Conservation (phyloP, 1,139 yeast species). For the Yamadazyma trypodendri region DNA sequence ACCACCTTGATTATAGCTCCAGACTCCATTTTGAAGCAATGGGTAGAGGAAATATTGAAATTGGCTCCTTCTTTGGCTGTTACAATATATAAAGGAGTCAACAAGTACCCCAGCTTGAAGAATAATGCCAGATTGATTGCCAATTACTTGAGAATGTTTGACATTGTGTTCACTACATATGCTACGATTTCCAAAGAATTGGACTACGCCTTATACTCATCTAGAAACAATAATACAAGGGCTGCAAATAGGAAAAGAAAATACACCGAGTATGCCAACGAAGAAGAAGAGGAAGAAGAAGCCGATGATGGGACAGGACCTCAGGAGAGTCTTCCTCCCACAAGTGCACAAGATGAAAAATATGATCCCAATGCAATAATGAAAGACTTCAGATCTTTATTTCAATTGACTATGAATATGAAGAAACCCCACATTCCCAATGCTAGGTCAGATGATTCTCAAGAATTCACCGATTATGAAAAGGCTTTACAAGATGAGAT, state of each 20-base stretch:
- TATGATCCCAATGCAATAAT: constrained; percentile 16
- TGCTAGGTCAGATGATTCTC: constrained; percentile 20
- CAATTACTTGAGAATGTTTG: constrained; percentile 53
- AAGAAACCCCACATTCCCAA: constrained; percentile 33
- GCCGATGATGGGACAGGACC: background rate
- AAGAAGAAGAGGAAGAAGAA: constrained; percentile 11
- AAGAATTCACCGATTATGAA: constrained; percentile 34
- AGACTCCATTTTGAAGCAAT: constrained; percentile 74
- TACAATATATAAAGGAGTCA: constrained; percentile 63
- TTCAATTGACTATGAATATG: constrained; percentile 27
- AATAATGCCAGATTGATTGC: constrained; percentile 45
- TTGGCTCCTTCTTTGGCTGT: constrained; percentile 60
- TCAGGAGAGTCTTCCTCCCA: background rate
- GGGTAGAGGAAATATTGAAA: constrained; percentile 70
- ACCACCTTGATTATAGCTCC: constrained; percentile 87
- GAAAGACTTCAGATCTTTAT: constrained; percentile 26
- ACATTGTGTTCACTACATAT: constrained; percentile 83
- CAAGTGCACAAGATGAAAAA: background rate
- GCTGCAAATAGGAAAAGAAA: constrained; percentile 20
- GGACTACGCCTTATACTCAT: constrained; percentile 76
- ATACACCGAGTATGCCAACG: constrained; percentile 13
- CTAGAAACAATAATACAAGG: constrained; percentile 57
- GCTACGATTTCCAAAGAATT: constrained; percentile 66
- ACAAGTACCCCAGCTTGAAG: constrained; percentile 44
- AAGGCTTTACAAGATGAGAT: constrained; percentile 39